A percentile compares a stretch with the other conserved stretches of the same genome.
Evolutionary conservation across 306 rosid genomes (phyloP).

Genomic region (Quercus engelmannii): DNA sequence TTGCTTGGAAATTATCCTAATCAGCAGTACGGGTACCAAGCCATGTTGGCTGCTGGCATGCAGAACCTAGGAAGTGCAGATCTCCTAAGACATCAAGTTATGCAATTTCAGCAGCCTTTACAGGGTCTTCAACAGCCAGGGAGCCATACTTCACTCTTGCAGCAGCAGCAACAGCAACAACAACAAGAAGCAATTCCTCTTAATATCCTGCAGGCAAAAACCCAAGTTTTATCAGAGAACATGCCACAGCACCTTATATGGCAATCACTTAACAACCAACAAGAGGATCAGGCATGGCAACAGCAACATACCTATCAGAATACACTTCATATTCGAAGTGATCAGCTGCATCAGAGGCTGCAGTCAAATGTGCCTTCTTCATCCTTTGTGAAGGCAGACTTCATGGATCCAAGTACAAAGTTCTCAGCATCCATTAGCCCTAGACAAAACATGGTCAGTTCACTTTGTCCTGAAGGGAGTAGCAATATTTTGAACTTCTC

Average conservation of each 20-base stretch:
- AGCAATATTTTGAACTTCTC: conserved; percentile 50
- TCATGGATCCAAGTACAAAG: conserved; percentile 51
- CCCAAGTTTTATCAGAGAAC: conserved; percentile 48
- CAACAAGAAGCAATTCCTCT: conserved; percentile 39
- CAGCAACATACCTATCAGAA: conserved; percentile 55
- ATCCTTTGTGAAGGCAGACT: conserved; percentile 55
- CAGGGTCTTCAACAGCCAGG: conserved; percentile 62
- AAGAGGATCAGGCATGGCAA: conserved; percentile 50
- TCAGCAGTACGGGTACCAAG: conserved; percentile 55
- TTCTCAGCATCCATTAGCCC: conserved; percentile 47
- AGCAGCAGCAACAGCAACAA: conserved; percentile 50
- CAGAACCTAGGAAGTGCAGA: conserved; percentile 65
- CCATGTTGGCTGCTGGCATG: conserved; percentile 72
- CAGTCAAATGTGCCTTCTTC: conserved; percentile 60
- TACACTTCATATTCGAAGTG: conserved; percentile 42
- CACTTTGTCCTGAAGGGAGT: conserved; percentile 67
- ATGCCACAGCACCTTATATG: conserved; percentile 57
- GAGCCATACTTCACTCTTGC: conserved; percentile 48
- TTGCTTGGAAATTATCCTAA: conserved; percentile 52
- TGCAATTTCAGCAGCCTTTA: conserved; percentile 73
- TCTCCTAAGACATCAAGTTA: conserved; percentile 65
- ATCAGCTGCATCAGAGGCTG: conserved; percentile 65
- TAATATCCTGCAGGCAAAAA: conserved; percentile 54
- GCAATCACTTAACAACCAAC: conserved; percentile 50
- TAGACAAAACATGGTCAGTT: conserved; percentile 50